phyloP scores from a whole-genome alignment of 352 stramenopile species.

The Globisporangium rhizosaccharum region DNA sequence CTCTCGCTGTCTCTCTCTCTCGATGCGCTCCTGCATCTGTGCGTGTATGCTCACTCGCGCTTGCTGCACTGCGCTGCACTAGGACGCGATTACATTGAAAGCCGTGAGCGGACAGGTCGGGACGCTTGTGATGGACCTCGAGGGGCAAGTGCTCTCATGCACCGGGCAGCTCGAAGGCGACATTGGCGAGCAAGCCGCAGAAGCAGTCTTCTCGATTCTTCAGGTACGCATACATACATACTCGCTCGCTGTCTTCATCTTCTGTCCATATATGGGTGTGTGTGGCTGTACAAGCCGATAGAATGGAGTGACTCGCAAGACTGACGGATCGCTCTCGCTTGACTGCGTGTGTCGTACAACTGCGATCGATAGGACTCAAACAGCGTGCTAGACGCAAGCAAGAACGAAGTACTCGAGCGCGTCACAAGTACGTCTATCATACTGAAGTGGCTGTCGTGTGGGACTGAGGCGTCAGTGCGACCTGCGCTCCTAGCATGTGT shows the following conservation, averaged over 20 bases:
- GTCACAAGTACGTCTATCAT: constrained; percentile 40
- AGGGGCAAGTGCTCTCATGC: constrained; percentile 53
- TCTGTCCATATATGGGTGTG: not conserved
- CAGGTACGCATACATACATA: constrained; percentile 18
- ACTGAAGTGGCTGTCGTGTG: not conserved
- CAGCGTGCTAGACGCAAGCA: constrained; percentile 40
- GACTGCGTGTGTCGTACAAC: not conserved
- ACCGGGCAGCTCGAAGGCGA: constrained; percentile 53
- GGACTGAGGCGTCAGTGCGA: not conserved
- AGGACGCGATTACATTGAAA: constrained; percentile 51
- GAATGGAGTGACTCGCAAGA: not conserved
- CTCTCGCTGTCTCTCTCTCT: not conserved
- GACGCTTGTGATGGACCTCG: constrained; percentile 54
- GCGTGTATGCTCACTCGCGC: not conserved
- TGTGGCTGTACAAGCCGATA: not conserved
- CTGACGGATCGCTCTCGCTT: not conserved
- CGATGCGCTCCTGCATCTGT: not conserved
- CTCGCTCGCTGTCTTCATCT: not conserved
- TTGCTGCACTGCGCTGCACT: not conserved
- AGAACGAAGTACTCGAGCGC: constrained; percentile 58
- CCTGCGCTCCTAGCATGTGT: not conserved
- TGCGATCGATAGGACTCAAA: constrained; percentile 33
- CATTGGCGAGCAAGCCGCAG: constrained; percentile 41
- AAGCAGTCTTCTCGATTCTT: constrained; percentile 65
- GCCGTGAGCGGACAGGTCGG: constrained; percentile 48